Evolutionary conservation across 306 rosid species (phyloP), one percentile per base, ranked within the genome.

Genomic region (Potentilla sterilis): DNA sequence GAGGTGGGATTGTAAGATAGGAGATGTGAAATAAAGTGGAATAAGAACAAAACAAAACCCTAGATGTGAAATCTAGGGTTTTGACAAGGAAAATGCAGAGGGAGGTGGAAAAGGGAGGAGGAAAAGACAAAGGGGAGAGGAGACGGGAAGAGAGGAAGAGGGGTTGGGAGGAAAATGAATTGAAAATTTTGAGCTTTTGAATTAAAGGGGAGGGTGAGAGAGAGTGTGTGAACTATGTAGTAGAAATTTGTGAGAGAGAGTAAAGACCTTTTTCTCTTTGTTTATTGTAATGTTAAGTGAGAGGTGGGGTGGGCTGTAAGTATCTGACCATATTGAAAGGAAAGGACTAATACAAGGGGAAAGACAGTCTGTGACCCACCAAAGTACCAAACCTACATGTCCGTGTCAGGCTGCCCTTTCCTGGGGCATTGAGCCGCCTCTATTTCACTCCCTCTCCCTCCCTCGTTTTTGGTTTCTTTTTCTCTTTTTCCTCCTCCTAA

Each of bases 41-140:
- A n/a, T n/a, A n/a, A n/a, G n/a, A n/a, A n/a, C n/a, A 77, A 67
- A 90, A 84, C 76, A 82, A 87, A 89, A 92, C 92, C 96, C 92
- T 92, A 90, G 96, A 89, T 92, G 86, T 14, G 0, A 87, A 88
- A 84, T 82, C 89, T 87, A 90, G 93, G 97, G 93, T 83, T 95
- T 90, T 87, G 90, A 82, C 67, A 78, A 81, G 67, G n/a, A n/a
- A n/a, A n/a, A n/a, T n/a, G n/a, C n/a, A n/a, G n/a, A n/a, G n/a
- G n/a, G n/a, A n/a, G n/a, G n/a, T n/a, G n/a, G n/a, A n/a, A n/a
- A n/a, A n/a, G n/a, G n/a, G n/a, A n/a, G n/a, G n/a, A n/a, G n/a
- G n/a, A n/a, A n/a, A n/a, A n/a, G n/a, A n/a, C n/a, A n/a, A n/a
- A n/a, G n/a, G n/a, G n/a, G n/a, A n/a, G n/a, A n/a, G n/a, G n/a